These are phyloP conservation scores for Ophiocordyceps camponoti-leonardi DNA, from an alignment of 2,329 filamentous ascomycete genomes.

Conservation along the genomic window DNA sequence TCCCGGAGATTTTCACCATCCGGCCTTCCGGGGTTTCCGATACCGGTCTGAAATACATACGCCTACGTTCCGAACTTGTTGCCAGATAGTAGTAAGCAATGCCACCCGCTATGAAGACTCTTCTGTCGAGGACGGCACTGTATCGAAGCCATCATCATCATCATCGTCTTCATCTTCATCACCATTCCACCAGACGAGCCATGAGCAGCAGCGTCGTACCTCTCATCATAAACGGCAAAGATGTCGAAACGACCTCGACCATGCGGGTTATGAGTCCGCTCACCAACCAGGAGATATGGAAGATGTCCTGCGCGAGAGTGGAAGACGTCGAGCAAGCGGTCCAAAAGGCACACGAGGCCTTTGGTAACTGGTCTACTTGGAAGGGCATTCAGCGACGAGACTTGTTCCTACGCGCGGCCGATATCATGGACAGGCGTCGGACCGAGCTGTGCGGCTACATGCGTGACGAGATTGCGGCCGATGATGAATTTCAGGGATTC, in stretches of 20 bases:
- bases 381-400: conserved; percentile 44
- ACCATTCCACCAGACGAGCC: background rate
- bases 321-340: conserved; percentile 35
- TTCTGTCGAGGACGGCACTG: background rate
- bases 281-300: background rate
- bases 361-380: conserved; percentile 49
- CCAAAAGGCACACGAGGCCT: conserved; percentile 43
- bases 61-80: background rate
- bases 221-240: conserved; percentile 24
- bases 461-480: conserved; percentile 27
- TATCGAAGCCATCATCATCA: background rate
- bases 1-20: no score
- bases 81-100: background rate
- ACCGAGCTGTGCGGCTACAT: conserved; percentile 46
- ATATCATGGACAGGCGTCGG: conserved; percentile 39
- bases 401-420: conserved; percentile 52
- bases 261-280: conserved; percentile 1
- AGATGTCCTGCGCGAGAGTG: background rate
- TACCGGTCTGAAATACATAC: no score
- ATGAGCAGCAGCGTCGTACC: conserved; percentile 12
- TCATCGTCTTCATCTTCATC: no score
- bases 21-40: no score
- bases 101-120: background rate
- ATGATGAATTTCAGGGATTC: conserved; percentile 20
- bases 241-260: conserved; percentile 25